Conservation (phyloP, 768 basidiomycete species). For the Sistotremastrum niveocremeum region DNA sequence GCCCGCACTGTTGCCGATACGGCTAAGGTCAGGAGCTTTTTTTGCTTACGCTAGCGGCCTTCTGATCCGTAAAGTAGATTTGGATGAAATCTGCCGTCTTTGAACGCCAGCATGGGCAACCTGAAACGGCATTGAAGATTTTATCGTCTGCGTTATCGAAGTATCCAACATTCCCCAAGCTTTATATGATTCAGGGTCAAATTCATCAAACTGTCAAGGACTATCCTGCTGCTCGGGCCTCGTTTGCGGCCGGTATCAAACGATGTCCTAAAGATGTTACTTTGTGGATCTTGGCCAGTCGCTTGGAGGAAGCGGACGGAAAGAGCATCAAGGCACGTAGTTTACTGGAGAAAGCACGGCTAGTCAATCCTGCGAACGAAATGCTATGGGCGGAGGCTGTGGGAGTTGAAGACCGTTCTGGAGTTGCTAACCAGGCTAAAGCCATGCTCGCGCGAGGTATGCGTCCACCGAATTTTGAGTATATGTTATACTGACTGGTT, state of each 20-base stretch:
- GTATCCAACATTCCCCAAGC: slow-evolving; percentile 81
- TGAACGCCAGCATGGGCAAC: slow-evolving; percentile 76
- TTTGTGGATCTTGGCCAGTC: slow-evolving; percentile 80
- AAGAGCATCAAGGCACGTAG: slow-evolving; percentile 89
- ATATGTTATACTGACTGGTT: not conserved
- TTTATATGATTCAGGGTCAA: slow-evolving; percentile 97
- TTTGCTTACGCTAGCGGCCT: not conserved
- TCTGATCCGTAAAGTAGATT: slow-evolving; percentile 37
- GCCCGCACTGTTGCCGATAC: slow-evolving; percentile 88
- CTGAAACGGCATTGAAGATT: slow-evolving; percentile 60
- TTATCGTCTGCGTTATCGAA: slow-evolving; percentile 62
- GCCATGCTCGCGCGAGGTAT: slow-evolving; percentile 69
- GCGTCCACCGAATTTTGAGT: not conserved
- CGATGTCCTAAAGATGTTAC: slow-evolving; percentile 74
- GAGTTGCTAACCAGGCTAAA: slow-evolving; percentile 69
- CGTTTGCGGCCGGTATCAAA: slow-evolving; percentile 76
- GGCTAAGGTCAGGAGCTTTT: slow-evolving; percentile 47
- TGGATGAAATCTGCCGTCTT: slow-evolving; percentile 99
- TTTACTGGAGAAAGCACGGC: slow-evolving; percentile 77
- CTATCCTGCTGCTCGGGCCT: slow-evolving; percentile 52
- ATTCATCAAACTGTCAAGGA: slow-evolving; percentile 59
- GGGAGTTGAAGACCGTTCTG: slow-evolving; percentile 82
- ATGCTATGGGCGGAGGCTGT: slow-evolving; percentile 85
- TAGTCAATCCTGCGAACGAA: slow-evolving; percentile 77
- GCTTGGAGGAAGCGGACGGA: slow-evolving; percentile 81